Base-by-base conservation (phyloP, 139 green algal genomes). In the Edaphochlamys debaryana region DNA sequence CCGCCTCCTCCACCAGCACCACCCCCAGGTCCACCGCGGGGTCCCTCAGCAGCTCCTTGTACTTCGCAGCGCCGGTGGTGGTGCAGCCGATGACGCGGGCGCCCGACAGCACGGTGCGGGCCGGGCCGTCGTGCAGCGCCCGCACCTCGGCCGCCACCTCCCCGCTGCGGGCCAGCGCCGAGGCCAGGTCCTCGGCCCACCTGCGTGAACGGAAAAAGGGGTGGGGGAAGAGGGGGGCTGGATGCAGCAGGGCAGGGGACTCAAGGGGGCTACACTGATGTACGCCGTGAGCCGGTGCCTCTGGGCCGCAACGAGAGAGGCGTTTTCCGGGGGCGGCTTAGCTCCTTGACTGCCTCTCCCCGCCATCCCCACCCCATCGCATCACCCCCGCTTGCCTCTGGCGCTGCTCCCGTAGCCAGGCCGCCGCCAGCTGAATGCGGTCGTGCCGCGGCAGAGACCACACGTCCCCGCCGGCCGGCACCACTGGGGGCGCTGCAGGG, bases 1-100 rank as follows among this genome's bases (percentile, higher is more conserved):
- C 92, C 37, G 94, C 94, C 87, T 97, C 94, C 87, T 97, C 93
- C 76, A 97, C 87, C 72, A 96, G 87, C 56, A 96, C 88, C 13
- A 95, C 87, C 38, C 75, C 79, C 23, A 84, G 84, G 22, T 29
- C 69, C 63, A 91, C 79, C 52, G 56, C 75, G 38, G 56, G 23
- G 20, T 48, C 36, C 19, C 32, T 30, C 29, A 90, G 78, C 73
- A 89, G 70, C 2, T 81, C 50, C 82, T 89, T 88, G 67, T 88
- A 64, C 75, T 80, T 79, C 23, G 87, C 89, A 30, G 87, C 86
- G 4, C 86, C 86, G 37, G 89, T 88, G 68, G 81, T 91, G 52
- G 89, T 93, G 80, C 74, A 87, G 45, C 89, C 89, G 36, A 93
- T 88, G 5, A 93, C 82, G 25, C 81, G 66, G 23, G 72, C 82